These are phyloP conservation scores for Leccinum solheimii DNA, from an alignment of 1,284 basidiomycete species.

Conservation along the genomic window DNA sequence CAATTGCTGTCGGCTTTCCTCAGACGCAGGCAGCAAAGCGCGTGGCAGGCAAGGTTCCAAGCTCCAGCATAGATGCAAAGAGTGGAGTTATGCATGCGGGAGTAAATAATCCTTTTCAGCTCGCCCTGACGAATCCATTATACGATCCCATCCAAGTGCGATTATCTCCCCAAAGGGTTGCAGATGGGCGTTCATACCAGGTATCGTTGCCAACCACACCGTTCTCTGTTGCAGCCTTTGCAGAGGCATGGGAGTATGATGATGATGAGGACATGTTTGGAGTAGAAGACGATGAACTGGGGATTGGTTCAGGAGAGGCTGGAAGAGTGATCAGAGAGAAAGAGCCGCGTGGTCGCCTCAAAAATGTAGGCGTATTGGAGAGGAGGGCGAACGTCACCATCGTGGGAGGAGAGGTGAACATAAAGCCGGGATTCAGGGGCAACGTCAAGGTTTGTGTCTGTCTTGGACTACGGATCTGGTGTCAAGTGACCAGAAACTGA, in stretches of 20 bases:
- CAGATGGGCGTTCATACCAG: conserved; percentile 54
- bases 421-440: conserved; percentile 73
- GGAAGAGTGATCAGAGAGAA: conserved; percentile 39
- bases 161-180: conserved; percentile 65
- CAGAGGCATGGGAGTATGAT: conserved; percentile 95
- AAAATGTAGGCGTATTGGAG: conserved; percentile 78
- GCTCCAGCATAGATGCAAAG: conserved; percentile 44
- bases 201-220: conserved; percentile 73
- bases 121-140: conserved; percentile 89
- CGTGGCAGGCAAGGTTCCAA: conserved; percentile 43
- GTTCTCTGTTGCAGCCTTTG: conserved; percentile 84
- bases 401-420: conserved; percentile 79
- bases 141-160: conserved; percentile 92
- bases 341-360: conserved; percentile 53
- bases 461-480: neutral
- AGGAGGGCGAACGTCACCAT: conserved; percentile 85
- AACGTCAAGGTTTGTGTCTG: conserved; percentile 62
- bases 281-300: conserved; percentile 67
- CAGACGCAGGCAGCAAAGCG: conserved; percentile 52
- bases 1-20: no score
- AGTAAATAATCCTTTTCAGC: conserved; percentile 81
- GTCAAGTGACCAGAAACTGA: conserved; percentile 1
- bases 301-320: conserved; percentile 39
- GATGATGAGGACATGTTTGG: conserved; percentile 85
- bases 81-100: conserved; percentile 62